These are phyloP conservation scores for Coemansia sp. DNA, from an alignment of 192 early-diverging fungal species.

Conservation along the genomic window DNA sequence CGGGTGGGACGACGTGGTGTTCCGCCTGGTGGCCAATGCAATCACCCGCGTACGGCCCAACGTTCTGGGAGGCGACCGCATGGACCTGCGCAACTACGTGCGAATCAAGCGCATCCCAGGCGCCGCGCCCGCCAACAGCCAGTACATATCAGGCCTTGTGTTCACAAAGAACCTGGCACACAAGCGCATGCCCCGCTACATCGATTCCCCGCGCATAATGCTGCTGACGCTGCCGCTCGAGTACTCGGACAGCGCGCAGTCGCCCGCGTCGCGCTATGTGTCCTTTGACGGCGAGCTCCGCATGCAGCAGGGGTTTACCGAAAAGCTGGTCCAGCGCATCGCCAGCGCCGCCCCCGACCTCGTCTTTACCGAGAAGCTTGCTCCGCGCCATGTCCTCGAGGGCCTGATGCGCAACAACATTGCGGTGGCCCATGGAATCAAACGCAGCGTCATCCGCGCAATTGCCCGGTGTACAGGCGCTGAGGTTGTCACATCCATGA, in stretches of 20 bases:
- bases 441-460: constrained; percentile 78
- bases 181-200: constrained; percentile 76
- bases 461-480: constrained; percentile 86
- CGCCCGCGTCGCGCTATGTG: constrained; percentile 71
- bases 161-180: constrained; percentile 91
- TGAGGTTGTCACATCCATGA: constrained; percentile 77
- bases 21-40: constrained; percentile 31
- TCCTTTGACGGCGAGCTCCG: constrained; percentile 77
- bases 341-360: constrained; percentile 73
- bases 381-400: constrained; percentile 84
- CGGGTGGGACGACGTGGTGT: constrained; percentile 45
- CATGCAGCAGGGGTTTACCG: constrained; percentile 81
- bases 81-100: constrained; percentile 87
- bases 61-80: constrained; percentile 74
- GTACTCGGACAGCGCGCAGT: constrained; percentile 50
- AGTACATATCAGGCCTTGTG: constrained; percentile 89
- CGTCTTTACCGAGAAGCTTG: constrained; percentile 77
- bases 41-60: constrained; percentile 53
- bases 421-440: constrained; percentile 83
- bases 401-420: constrained; percentile 75
- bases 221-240: constrained; percentile 86
- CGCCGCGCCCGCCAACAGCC: constrained; percentile 70
- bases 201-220: constrained; percentile 76
- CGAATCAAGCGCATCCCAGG: constrained; percentile 96
- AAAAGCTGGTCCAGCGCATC: constrained; percentile 77